A percentile compares a stretch with the other conserved stretches of the same genome.
These are phyloP conservation scores for Cladorrhinum samala DNA, from an alignment of 495 filamentous ascomycete genomes.

Conservation along the genomic window DNA sequence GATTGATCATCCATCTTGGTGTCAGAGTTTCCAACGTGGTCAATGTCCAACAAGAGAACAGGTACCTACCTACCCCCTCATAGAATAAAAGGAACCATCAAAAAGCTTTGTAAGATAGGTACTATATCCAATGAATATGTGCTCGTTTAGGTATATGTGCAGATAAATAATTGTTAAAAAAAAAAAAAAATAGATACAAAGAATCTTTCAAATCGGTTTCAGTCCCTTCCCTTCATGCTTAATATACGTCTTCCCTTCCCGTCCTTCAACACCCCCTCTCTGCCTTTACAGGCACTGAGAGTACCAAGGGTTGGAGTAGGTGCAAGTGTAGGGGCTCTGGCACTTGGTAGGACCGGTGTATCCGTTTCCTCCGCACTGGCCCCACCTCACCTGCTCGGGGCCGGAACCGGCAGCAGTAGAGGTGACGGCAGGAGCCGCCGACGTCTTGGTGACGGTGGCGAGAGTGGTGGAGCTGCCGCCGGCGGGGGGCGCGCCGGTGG, in stretches of 20 bases:
- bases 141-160: neutral
- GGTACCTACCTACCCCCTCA: no score
- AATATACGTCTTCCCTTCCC: neutral
- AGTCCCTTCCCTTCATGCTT: neutral
- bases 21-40: no score
- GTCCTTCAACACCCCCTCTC: no score
- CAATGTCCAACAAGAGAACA: no score
- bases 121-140: neutral
- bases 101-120: no score
- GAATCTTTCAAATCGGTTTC: neutral
- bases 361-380: slow-evolving; percentile 37
- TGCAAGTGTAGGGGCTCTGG: slow-evolving; percentile 36
- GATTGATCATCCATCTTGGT: no score
- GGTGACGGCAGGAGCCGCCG: slow-evolving; percentile 13
- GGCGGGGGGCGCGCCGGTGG: slow-evolving; percentile 14
- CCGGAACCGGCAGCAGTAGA: slow-evolving; percentile 6
- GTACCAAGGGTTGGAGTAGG: slow-evolving; percentile 33
- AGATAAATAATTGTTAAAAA: neutral
- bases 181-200: neutral
- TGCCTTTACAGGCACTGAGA: slow-evolving; percentile 34
- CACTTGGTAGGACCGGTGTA: slow-evolving; percentile 38
- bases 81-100: no score
- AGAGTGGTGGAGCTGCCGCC: slow-evolving; percentile 16
- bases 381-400: slow-evolving; percentile 25
- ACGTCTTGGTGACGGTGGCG: slow-evolving; percentile 2